Evolutionary conservation across 768 basidiomycete genomes (phyloP).

Genomic region (Suillus weaverae): DNA sequence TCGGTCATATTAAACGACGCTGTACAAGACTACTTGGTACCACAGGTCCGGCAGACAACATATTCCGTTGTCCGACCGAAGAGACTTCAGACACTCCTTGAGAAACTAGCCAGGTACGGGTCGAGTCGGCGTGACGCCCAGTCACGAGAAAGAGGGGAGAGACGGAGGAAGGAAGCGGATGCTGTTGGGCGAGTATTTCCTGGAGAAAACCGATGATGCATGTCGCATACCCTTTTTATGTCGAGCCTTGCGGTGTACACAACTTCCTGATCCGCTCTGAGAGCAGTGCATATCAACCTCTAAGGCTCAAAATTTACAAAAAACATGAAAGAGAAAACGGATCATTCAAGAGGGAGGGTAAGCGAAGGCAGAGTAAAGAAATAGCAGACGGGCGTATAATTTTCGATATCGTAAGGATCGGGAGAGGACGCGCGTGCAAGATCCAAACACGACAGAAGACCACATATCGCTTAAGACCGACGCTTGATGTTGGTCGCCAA

Average conservation of each 20-base stretch:
- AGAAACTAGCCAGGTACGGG: conserved; percentile 76
- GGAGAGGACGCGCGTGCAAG: conserved; percentile 55
- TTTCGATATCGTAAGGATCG: conserved; percentile 61
- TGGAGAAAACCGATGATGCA: conserved; percentile 55
- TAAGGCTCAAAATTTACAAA: conserved; percentile 32
- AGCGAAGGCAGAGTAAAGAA: conserved; percentile 35
- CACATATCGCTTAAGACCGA: conserved; percentile 54
- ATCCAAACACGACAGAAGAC: conserved; percentile 39
- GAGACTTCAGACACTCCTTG: conserved; percentile 69
- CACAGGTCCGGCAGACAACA: conserved; percentile 64
- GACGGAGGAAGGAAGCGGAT: conserved; percentile 75
- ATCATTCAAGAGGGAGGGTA: conserved; percentile 27
- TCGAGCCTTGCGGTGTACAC: neutral
- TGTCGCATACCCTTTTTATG: neutral
- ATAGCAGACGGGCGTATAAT: conserved; percentile 48
- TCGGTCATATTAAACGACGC: conserved; percentile 72
- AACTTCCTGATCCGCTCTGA: neutral
- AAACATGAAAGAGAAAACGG: conserved; percentile 22
- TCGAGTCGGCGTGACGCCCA: conserved; percentile 56
- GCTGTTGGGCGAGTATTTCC: conserved; percentile 73
- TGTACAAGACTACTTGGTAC: conserved; percentile 78
- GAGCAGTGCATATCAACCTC: conserved; percentile 25
- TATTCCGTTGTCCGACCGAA: conserved; percentile 70
- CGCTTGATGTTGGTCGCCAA: conserved; percentile 88
- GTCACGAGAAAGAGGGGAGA: conserved; percentile 68